Evolutionary conservation across 371 early-diverging fungal species (phyloP), one percentile per base, ranked within the genome.

Genomic region (Mucor mucedo): DNA sequence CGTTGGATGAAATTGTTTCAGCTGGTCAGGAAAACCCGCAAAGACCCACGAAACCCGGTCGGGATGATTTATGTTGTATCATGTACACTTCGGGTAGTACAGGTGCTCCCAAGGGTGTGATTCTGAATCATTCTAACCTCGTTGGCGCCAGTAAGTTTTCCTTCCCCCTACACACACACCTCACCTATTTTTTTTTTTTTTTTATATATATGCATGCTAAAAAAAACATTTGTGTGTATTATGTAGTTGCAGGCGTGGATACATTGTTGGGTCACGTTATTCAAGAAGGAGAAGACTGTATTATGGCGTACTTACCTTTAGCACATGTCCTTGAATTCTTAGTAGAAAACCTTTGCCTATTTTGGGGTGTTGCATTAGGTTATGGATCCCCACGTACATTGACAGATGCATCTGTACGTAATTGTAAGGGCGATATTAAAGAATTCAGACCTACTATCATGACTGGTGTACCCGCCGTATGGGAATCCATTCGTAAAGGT

Each of bases 281-380:
- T 62, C 49, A 61, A 28, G 90, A 91, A 21, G 84, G 87, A 54
- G 73, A 75, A 21, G 85, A 83, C 42, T 59, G 65, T 9, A 80
- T 93, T 62, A 75, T 94, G 58, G 90, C 91, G 9, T 93, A 91
- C 71, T 80, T 96, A 29, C 96, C 96, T 5, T 74, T 93, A 2
- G 93, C 94, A 27, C 96, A 97, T 78, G 87, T 87, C 1, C 79
- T 88, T 60, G 91, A 92, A 52, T 82, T 89, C 67, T 69, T 88
- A 32, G 89, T 90, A 38, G 88, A 91, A 62, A 69, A 62, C 42
- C 39, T 70, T 6, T 64, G 63, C 52, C n/a, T 91, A 4, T 83
- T 78, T 49, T 76, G 71, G 60, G 91, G 91, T 52, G 65, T 84
- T 35, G 66, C 74, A 6, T 73, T 95, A 16, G 93, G 92, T 2